phyloP scores from a whole-genome alignment of 2,329 filamentous ascomycete genomes.

The Fusarium compactum region DNA sequence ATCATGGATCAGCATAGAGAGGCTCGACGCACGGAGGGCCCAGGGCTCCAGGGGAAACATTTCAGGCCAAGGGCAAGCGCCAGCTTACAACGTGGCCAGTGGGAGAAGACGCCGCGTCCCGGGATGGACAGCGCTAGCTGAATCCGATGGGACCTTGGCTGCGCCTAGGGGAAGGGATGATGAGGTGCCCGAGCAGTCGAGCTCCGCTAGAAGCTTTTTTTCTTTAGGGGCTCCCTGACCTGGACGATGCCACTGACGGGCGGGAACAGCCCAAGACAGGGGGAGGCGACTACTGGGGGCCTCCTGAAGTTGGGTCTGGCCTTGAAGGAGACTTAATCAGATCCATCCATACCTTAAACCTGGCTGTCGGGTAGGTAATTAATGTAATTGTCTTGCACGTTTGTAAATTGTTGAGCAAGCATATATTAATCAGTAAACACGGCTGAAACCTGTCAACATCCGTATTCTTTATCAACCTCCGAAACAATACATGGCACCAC shows the following conservation, averaged over 20 bases:
- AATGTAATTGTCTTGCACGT: neutral
- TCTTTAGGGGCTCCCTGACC: constrained; percentile 28
- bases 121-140: constrained; percentile 39
- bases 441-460: constrained; percentile 17
- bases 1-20: constrained; percentile 30
- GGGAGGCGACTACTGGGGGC: constrained; percentile 26
- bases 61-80: constrained; percentile 27
- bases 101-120: constrained; percentile 42
- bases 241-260: neutral
- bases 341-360: too few relatives aligned
- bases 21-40: constrained; percentile 34
- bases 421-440: neutral
- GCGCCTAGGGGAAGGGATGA: constrained; percentile 24
- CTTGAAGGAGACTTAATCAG: neutral
- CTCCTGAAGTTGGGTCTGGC: constrained; percentile 13
- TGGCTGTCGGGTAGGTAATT: neutral
- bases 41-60: constrained; percentile 24
- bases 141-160: constrained; percentile 4
- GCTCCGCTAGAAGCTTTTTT: constrained; percentile 40
- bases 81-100: constrained; percentile 41
- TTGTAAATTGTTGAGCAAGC: constrained; percentile 13
- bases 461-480: constrained; percentile 3
- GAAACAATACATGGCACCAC: constrained; percentile 15
- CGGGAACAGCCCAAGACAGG: constrained; percentile 23
- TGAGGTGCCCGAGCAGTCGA: constrained; percentile 7